A percentile compares a stretch with the other conserved stretches of the same genome.
phyloP scores from a whole-genome alignment of 148 eudicot genomes.

The Arbutus unedo region DNA sequence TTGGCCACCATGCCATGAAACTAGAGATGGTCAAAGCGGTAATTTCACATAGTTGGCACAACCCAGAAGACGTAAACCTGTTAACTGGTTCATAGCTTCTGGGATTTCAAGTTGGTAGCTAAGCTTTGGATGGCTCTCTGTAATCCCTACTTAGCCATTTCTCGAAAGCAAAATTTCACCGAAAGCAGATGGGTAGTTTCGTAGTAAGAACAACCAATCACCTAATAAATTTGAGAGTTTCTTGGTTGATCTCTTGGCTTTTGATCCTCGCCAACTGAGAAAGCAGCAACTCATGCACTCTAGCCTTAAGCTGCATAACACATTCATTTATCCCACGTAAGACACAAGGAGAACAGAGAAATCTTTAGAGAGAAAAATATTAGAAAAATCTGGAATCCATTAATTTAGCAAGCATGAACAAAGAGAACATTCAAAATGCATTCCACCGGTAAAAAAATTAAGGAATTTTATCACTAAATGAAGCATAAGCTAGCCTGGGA shows the following conservation, averaged over 20 bases:
- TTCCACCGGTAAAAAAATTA: background rate
- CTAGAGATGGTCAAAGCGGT: constrained; percentile 10
- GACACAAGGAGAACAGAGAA: background rate
- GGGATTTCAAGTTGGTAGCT: background rate
- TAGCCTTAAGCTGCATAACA: constrained; percentile 60
- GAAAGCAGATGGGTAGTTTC: background rate
- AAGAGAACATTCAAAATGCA: background rate
- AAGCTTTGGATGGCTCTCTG: background rate
- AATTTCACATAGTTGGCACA: background rate
- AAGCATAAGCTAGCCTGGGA: background rate
- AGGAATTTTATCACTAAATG: background rate
- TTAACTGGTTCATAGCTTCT: background rate
- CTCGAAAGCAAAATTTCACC: background rate
- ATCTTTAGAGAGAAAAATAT: background rate
- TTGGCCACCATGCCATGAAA: constrained; percentile 21
- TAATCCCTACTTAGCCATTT: background rate
- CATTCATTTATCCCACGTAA: background rate
- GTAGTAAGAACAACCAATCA: background rate
- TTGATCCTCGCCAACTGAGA: constrained; percentile 60
- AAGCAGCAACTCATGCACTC: constrained; percentile 61
- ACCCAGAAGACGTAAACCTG: background rate
- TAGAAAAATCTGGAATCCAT: background rate
- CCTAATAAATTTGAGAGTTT: constrained; percentile 9
- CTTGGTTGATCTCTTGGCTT: constrained; percentile 28
- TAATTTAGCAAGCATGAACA: background rate